These are phyloP conservation scores for Termitomyces sp. DNA, from an alignment of 768 basidiomycete species.

Conservation along the genomic window DNA sequence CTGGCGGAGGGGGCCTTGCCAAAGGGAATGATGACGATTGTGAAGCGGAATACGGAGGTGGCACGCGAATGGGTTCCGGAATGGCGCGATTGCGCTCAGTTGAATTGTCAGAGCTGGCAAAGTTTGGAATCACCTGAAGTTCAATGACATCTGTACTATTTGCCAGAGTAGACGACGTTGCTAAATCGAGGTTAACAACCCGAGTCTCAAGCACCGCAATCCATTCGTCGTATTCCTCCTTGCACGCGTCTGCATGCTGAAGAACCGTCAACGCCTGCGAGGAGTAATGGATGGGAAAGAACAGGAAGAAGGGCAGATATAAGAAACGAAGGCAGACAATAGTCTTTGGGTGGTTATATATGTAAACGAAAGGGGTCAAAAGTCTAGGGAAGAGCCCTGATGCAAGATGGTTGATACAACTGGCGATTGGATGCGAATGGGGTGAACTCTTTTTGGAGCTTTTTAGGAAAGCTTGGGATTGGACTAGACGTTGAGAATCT, in stretches of 20 bases:
- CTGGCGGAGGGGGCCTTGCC: background rate
- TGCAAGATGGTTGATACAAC: background rate
- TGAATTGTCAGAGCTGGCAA: background rate
- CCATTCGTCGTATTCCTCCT: conserved; percentile 12
- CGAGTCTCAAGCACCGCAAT: conserved; percentile 2
- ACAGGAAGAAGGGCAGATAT: conserved; percentile 9
- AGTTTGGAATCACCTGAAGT: background rate
- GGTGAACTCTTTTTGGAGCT: background rate
- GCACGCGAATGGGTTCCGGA: conserved; percentile 4
- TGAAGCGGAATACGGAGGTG: conserved; percentile 1
- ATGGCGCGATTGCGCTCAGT: background rate
- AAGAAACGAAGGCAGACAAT: conserved; percentile 1
- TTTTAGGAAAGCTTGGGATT: background rate
- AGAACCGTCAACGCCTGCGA: conserved; percentile 9
- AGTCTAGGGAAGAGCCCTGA: background rate
- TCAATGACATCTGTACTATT: background rate
- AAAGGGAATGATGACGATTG: background rate
- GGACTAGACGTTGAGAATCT: background rate
- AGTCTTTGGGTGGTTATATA: conserved; percentile 1
- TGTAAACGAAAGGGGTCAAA: background rate
- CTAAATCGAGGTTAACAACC: conserved; percentile 4
- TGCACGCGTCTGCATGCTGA: conserved; percentile 4
- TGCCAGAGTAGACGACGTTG: background rate
- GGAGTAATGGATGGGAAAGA: conserved; percentile 7
- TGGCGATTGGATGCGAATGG: background rate